Percentiles rank a stretch among this genome's conserved stretches.
phyloP scores from a whole-genome alignment of 2,329 filamentous ascomycete genomes.

The Scortechinia acanthostroma region DNA sequence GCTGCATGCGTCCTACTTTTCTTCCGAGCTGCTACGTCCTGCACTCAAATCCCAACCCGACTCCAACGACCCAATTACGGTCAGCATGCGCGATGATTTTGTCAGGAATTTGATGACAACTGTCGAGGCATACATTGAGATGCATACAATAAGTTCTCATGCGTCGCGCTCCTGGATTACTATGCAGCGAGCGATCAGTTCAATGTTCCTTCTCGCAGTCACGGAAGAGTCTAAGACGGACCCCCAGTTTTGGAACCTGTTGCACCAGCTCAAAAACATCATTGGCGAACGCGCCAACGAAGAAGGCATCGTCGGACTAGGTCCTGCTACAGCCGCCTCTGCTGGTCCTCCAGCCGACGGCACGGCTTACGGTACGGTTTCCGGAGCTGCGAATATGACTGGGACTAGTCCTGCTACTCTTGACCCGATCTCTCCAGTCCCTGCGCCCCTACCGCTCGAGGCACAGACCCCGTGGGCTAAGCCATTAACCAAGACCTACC shows the following conservation, averaged over 20 bases:
- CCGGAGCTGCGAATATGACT: not conserved
- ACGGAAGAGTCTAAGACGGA: conserved; percentile 31
- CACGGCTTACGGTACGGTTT: not conserved
- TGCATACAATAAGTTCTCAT: conserved; percentile 31
- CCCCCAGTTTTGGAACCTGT: conserved; percentile 23
- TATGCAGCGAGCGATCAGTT: conserved; percentile 34
- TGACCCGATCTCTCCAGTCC: conserved; percentile 10
- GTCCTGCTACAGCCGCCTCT: conserved; percentile 5
- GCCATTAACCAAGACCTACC: conserved; percentile 31
- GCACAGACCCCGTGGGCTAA: conserved; percentile 32
- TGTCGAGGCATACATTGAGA: conserved; percentile 52
- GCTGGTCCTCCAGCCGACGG: not conserved
- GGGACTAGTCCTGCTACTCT: not conserved
- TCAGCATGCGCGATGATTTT: conserved; percentile 39
- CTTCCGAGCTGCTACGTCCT: conserved; percentile 53
- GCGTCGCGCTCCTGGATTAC: conserved; percentile 34
- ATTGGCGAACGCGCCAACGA: conserved; percentile 28
- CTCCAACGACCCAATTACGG: conserved; percentile 23
- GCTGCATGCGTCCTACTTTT: conserved; percentile 53
- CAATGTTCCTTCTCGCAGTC: conserved; percentile 33
- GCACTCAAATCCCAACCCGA: conserved; percentile 43
- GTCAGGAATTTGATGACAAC: conserved; percentile 44
- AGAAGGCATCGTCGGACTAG: conserved; percentile 17
- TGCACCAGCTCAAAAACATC: conserved; percentile 29
- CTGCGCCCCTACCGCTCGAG: conserved; percentile 16